Conservation (phyloP, 768 basidiomycete species). For the Cytidiella melzeri region DNA sequence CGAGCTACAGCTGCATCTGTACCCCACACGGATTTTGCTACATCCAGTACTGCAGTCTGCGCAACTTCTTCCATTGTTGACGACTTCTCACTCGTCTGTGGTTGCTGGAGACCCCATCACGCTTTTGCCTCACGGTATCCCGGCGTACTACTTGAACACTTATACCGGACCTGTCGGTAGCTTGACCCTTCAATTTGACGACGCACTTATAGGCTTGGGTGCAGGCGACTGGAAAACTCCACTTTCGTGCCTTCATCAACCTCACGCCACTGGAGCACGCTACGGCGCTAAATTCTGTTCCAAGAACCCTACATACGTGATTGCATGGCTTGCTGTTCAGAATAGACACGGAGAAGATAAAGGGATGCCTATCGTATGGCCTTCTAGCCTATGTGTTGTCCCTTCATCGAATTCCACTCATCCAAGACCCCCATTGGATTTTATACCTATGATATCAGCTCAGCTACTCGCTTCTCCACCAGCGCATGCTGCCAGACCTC, state of each 20-base stretch:
- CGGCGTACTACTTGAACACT: slow-evolving; percentile 67
- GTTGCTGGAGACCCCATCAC: slow-evolving; percentile 60
- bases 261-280: neutral
- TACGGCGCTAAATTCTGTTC: neutral
- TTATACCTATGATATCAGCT: slow-evolving; percentile 58
- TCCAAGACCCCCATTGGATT: slow-evolving; percentile 38
- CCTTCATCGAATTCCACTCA: slow-evolving; percentile 34
- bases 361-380: slow-evolving; percentile 71
- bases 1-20: slow-evolving; percentile 30
- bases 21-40: slow-evolving; percentile 45
- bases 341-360: slow-evolving; percentile 80
- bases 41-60: slow-evolving; percentile 57
- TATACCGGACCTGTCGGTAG: slow-evolving; percentile 64
- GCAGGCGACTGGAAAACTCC: slow-evolving; percentile 42
- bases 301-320: slow-evolving; percentile 39
- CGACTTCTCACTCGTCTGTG: slow-evolving; percentile 30
- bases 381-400: slow-evolving; percentile 51
- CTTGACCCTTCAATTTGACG: slow-evolving; percentile 56
- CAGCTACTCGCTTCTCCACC: slow-evolving; percentile 54
- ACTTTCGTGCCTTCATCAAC: neutral
- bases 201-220: slow-evolving; percentile 58
- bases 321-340: slow-evolving; percentile 71
- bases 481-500: neutral
- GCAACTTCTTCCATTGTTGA: slow-evolving; percentile 45
- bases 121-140: slow-evolving; percentile 63